Conservation (phyloP, 345 rosid species). For the Barbarea vulgaris region DNA sequence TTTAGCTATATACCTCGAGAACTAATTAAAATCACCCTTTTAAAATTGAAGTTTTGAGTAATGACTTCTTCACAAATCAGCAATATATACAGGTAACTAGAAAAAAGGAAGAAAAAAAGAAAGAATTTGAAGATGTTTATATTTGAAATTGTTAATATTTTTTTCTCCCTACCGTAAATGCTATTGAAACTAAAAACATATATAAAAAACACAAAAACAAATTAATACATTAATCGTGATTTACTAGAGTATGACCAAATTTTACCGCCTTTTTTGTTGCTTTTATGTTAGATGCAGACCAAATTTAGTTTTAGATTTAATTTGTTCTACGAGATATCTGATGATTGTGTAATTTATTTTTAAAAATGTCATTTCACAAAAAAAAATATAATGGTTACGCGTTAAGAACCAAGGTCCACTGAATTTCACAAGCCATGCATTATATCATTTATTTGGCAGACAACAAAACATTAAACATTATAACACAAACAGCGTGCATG, state of each 20-base stretch:
- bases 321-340: not conserved
- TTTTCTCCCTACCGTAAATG: not conserved
- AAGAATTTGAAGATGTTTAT: not conserved
- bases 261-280: not conserved
- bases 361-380: not conserved
- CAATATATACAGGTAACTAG: not conserved
- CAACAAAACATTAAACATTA: constrained; percentile 41
- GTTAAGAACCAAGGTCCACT: constrained; percentile 36
- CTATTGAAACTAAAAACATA: not conserved
- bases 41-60: not conserved
- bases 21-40: not conserved
- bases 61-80: not conserved
- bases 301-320: not conserved
- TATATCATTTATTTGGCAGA: constrained; percentile 38
- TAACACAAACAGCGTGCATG: constrained; percentile 31
- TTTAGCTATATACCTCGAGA: not conserved
- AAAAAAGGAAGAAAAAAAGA: not conserved
- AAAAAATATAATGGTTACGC: constrained; percentile 2
- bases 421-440: constrained; percentile 29
- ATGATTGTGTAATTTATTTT: not conserved
- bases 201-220: not conserved
- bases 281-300: not conserved
- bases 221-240: not conserved
- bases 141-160: not conserved
- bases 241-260: not conserved